Conservation (phyloP, 176 grass and related monocot genomes). For the Triticum dicoccoides region DNA sequence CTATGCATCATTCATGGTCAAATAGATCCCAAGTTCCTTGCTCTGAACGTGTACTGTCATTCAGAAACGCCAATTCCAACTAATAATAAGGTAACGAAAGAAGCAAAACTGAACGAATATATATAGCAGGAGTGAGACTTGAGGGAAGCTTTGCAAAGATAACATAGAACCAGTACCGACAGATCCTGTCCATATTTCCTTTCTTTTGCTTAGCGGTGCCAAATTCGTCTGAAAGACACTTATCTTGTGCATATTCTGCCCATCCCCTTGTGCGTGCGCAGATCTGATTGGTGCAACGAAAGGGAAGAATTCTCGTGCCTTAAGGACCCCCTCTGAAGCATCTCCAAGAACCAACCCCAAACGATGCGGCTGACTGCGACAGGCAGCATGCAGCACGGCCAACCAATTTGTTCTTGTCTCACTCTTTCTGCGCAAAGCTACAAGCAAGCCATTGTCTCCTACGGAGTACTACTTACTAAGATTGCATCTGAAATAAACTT, state of each 20-base stretch:
- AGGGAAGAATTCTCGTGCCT: neutral
- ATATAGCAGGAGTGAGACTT: neutral
- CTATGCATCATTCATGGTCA: neutral
- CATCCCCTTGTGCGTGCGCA: neutral
- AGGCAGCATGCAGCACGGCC: neutral
- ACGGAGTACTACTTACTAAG: neutral
- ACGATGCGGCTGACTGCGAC: slow-evolving; percentile 21
- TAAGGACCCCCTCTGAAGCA: neutral
- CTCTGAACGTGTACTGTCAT: neutral
- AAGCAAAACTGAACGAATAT: neutral
- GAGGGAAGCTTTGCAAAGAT: neutral
- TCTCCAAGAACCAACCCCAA: neutral
- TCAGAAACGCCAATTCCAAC: neutral
- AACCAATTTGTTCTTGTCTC: slow-evolving; percentile 14
- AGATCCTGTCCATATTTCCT: neutral
- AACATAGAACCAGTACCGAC: neutral
- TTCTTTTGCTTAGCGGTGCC: slow-evolving; percentile 25
- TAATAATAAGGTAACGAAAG: neutral
- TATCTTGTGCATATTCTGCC: slow-evolving; percentile 15
- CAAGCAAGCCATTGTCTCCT: neutral
- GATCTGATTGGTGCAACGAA: slow-evolving; percentile 18
- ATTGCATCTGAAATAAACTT: neutral
- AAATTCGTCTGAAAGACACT: slow-evolving; percentile 13
- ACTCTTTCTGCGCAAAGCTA: slow-evolving; percentile 6
- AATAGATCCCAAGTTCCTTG: neutral